These are phyloP conservation scores for Edaphochlamys debaryana DNA, from an alignment of 139 green algal genomes.

Conservation along the genomic window DNA sequence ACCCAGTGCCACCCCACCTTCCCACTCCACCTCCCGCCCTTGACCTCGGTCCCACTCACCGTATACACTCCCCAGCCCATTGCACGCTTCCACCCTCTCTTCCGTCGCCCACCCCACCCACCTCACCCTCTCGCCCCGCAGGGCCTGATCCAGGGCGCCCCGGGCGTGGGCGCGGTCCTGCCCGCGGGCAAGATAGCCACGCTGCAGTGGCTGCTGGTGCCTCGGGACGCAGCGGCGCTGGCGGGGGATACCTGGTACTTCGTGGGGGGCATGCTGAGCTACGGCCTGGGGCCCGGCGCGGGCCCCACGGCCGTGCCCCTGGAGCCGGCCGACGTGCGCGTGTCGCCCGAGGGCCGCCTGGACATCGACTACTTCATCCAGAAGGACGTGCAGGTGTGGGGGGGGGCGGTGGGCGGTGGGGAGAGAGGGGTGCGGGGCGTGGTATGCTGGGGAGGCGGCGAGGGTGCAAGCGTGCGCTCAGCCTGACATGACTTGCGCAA, in stretches of 20 bases:
- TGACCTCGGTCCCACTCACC: too few relatives aligned
- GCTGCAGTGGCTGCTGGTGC: not conserved
- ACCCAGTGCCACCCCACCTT: too few relatives aligned
- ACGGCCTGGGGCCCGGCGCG: not conserved
- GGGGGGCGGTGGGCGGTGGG: too few relatives aligned
- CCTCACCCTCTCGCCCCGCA: too few relatives aligned
- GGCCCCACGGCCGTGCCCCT: not conserved
- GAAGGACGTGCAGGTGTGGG: not conserved
- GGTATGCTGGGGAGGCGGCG: not conserved
- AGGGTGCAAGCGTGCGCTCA: not conserved
- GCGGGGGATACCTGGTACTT: not conserved
- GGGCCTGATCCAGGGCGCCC: not conserved
- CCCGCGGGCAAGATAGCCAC: not conserved
- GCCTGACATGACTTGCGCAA: not conserved
- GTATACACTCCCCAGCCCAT: too few relatives aligned
- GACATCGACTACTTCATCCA: not conserved
- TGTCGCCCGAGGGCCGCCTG: conserved; percentile 9
- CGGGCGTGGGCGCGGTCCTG: not conserved
- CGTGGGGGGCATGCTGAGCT: not conserved
- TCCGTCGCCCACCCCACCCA: too few relatives aligned
- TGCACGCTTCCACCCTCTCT: too few relatives aligned
- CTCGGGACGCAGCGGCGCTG: not conserved
- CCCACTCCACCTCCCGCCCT: too few relatives aligned
- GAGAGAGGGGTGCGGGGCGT: too few relatives aligned
- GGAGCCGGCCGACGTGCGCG: conserved; percentile 1